A percentile compares a stretch with the other conserved stretches of the same genome.
These are phyloP conservation scores for Emergomyces orientalis DNA, from an alignment of 2,329 filamentous ascomycete species.

Conservation along the genomic window DNA sequence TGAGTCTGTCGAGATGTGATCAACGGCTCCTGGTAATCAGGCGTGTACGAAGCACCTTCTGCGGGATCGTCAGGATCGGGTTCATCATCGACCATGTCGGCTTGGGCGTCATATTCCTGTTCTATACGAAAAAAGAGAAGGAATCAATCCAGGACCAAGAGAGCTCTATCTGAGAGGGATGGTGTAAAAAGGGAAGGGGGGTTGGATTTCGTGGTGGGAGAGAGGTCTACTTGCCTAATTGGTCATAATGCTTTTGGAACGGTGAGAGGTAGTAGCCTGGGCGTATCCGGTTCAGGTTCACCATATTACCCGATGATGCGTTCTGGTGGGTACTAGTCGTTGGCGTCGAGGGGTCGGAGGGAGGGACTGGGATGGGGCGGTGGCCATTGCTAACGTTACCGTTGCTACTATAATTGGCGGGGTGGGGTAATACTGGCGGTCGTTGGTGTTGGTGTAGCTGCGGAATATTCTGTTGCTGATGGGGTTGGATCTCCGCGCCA, in stretches of 20 bases:
- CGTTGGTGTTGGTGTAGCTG: constrained; percentile 37
- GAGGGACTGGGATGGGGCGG: constrained; percentile 29
- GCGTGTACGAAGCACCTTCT: constrained; percentile 57
- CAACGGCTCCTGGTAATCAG: constrained; percentile 15
- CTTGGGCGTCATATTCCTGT: constrained; percentile 90
- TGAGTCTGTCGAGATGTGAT: background rate
- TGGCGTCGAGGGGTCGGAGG: constrained; percentile 28
- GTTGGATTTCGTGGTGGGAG: constrained; percentile 31
- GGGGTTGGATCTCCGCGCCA: constrained; percentile 46
- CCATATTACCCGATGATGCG: background rate
- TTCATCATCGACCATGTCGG: constrained; percentile 73
- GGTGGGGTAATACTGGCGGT: constrained; percentile 38
- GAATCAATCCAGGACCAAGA: constrained; percentile 61
- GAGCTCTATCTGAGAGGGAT: constrained; percentile 40
- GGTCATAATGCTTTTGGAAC: constrained; percentile 90
- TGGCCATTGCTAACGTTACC: constrained; percentile 26
- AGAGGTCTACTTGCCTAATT: constrained; percentile 73
- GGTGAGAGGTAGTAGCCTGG: constrained; percentile 68
- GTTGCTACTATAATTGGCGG: constrained; percentile 24
- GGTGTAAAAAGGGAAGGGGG: constrained; percentile 14
- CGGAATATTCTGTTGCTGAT: constrained; percentile 38
- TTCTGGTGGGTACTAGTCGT: constrained; percentile 11
- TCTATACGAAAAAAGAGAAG: constrained; percentile 54
- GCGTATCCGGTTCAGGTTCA: constrained; percentile 27
- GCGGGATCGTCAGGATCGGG: constrained; percentile 60